These are phyloP conservation scores for Neonectria hederae DNA, from an alignment of 2,329 filamentous ascomycete genomes.

Conservation along the genomic window DNA sequence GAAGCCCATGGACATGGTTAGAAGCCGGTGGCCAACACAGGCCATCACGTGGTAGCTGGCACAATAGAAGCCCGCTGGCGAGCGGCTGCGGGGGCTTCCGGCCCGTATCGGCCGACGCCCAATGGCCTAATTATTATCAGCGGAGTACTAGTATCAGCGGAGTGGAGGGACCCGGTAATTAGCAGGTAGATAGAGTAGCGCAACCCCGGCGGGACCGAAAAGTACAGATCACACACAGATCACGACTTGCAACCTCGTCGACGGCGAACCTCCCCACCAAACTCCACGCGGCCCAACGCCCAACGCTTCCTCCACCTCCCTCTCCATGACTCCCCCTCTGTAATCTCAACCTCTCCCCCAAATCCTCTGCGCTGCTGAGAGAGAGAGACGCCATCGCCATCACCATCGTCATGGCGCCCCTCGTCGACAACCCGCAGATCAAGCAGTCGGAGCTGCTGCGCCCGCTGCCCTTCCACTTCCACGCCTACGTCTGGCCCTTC, in stretches of 20 bases:
- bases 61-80: neutral
- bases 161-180: neutral
- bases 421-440: conserved; percentile 94
- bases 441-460: conserved; percentile 87
- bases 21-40: neutral
- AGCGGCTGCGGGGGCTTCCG: conserved; percentile 14
- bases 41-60: conserved; percentile 14
- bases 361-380: conserved; percentile 13
- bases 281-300: conserved; percentile 3
- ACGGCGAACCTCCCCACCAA: neutral
- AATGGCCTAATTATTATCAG: neutral
- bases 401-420: conserved; percentile 73
- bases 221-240: conserved; percentile 46
- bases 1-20: conserved; percentile 20
- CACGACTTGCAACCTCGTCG: conserved; percentile 33
- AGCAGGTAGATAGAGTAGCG: neutral
- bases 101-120: conserved; percentile 11
- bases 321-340: conserved; percentile 15
- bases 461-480: conserved; percentile 81
- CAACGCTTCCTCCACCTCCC: neutral
- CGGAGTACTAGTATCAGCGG: too few species aligned
- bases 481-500: conserved; percentile 94
- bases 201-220: conserved; percentile 28
- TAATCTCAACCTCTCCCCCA: conserved; percentile 1
- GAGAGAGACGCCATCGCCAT: conserved; percentile 27